Conservation (phyloP, 108 stramenopile species). For the Fragilaria crotonensis region DNA sequence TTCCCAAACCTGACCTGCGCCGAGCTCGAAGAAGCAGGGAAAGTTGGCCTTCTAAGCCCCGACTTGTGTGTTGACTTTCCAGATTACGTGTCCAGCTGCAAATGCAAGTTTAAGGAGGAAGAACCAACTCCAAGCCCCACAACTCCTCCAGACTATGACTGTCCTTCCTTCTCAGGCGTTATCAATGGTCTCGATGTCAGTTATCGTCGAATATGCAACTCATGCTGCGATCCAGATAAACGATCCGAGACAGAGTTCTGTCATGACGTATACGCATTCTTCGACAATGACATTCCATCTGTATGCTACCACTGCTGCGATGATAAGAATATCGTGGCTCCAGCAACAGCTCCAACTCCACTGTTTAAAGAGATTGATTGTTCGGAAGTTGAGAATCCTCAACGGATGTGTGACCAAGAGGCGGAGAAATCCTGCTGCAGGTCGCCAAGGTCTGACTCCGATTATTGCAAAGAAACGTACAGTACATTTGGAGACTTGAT, state of each 20-base stretch:
- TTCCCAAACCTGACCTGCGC: not conserved
- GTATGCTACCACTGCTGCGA: conserved; percentile 28
- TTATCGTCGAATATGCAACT: conserved; percentile 26
- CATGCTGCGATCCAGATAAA: conserved; percentile 26
- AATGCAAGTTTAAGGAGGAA: too few relatives aligned
- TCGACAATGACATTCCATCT: not conserved
- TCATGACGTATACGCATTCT: conserved; percentile 15
- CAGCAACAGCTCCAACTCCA: conserved; percentile 10
- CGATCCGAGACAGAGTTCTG: conserved; percentile 23
- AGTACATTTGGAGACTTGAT: conserved; percentile 10
- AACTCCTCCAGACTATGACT: too few relatives aligned
- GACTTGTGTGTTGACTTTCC: not conserved
- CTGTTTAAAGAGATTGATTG: conserved; percentile 12
- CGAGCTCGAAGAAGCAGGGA: not conserved
- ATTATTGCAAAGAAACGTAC: conserved; percentile 13
- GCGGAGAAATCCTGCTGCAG: conserved; percentile 10
- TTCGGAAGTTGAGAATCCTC: conserved; percentile 9
- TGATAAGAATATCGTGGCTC: conserved; percentile 1
- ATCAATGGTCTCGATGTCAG: too few relatives aligned
- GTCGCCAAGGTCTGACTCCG: not conserved
- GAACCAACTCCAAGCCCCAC: too few relatives aligned
- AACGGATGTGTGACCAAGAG: conserved; percentile 10
- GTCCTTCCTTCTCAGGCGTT: too few relatives aligned
- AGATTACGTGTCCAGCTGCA: not conserved
- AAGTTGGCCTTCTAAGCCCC: not conserved